These are phyloP conservation scores for Starmerella etchellsii DNA, from an alignment of 805 yeast genomes.

Conservation along the genomic window DNA sequence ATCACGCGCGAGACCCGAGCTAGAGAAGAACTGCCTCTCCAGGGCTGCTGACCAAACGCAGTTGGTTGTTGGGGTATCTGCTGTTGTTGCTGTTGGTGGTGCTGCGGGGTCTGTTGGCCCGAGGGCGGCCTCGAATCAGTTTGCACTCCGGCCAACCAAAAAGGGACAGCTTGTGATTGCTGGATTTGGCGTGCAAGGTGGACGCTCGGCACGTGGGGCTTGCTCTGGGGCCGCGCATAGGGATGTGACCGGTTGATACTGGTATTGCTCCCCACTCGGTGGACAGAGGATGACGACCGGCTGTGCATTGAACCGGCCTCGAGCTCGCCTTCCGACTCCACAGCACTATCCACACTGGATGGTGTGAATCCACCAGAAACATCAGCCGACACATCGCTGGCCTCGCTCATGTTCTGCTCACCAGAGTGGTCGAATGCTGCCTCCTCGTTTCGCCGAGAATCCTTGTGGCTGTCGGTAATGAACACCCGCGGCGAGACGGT, in stretches of 20 bases:
- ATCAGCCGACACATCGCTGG: not conserved
- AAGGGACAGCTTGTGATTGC: conserved; percentile 9
- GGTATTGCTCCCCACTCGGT: not conserved
- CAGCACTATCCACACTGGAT: not conserved
- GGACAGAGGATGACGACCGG: not conserved
- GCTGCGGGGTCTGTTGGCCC: not conserved
- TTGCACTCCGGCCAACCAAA: conserved; percentile 12
- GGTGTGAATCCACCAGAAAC: not conserved
- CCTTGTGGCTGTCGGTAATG: conserved; percentile 90
- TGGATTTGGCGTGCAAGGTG: conserved; percentile 10
- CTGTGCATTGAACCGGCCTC: not conserved
- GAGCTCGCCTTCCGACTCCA: not conserved
- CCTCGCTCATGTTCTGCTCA: not conserved
- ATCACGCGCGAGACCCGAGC: conserved; percentile 76
- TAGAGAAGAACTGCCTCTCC: not conserved
- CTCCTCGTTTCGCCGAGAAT: conserved; percentile 18
- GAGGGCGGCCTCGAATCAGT: not conserved
- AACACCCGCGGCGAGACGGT: conserved; percentile 60
- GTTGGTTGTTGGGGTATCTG: not conserved
- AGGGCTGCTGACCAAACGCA: not conserved
- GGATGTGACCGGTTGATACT: conserved; percentile 2
- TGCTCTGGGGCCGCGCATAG: not conserved
- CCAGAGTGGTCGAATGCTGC: too few species aligned
- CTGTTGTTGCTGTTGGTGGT: not conserved
- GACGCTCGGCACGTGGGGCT: not conserved